Evolutionary conservation across 2,329 filamentous ascomycete genomes (phyloP).

Genomic region (Clonostachys byssicola): DNA sequence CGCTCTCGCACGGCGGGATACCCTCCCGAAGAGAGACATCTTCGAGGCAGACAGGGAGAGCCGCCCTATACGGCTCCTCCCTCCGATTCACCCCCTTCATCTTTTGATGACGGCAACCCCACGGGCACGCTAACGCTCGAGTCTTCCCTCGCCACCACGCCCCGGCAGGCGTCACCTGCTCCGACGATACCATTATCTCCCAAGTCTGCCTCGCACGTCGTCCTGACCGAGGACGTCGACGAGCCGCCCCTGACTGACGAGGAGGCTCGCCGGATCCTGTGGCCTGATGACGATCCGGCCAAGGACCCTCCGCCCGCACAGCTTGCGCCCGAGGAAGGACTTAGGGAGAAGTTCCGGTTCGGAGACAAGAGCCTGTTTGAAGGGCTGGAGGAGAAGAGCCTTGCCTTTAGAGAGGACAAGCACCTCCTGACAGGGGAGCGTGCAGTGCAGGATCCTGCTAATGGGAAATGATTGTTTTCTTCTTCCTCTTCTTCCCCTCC

Average conservation of each 20-base stretch:
- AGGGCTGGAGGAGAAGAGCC: conserved; percentile 30
- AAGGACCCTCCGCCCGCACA: background rate
- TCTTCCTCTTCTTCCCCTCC: no score
- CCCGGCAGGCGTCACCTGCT: background rate
- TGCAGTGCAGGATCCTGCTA: no score
- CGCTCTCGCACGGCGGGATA: conserved; percentile 6
- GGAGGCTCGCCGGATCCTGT: conserved; percentile 30
- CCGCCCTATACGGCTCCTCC: background rate
- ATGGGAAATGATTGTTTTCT: no score
- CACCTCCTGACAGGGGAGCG: conserved; percentile 11
- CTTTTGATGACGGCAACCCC: background rate
- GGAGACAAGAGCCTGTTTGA: conserved; percentile 24
- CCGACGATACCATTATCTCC: background rate
- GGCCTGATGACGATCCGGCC: conserved; percentile 22
- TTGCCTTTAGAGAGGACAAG: conserved; percentile 25
- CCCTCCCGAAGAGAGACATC: background rate
- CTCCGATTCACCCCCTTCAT: background rate
- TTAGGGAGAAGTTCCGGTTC: conserved; percentile 33
- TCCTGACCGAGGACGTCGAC: conserved; percentile 10
- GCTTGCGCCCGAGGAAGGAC: conserved; percentile 12
- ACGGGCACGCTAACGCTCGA: background rate
- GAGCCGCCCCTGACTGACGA: conserved; percentile 31
- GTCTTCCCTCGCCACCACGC: background rate
- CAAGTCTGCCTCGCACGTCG: conserved; percentile 1
- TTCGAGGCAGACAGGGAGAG: background rate